Evolutionary conservation across 2,329 filamentous ascomycete genomes (phyloP).

Genomic region (Hypoxylon sp.): DNA sequence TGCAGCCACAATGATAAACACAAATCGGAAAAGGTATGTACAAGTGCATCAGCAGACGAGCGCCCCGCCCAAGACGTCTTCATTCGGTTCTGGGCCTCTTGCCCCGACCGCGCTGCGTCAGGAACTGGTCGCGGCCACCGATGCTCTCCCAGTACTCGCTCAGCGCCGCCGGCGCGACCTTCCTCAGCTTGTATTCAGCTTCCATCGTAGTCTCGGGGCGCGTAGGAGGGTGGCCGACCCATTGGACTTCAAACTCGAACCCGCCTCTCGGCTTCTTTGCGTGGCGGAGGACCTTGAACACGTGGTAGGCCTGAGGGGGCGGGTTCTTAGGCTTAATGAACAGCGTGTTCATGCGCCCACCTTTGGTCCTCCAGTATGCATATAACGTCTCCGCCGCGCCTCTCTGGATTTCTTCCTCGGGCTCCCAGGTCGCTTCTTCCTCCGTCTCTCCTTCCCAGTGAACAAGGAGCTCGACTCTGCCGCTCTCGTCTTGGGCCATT

Average conservation of each 20-base stretch:
- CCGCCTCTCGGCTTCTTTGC: conserved; percentile 47
- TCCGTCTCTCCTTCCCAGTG: conserved; percentile 49
- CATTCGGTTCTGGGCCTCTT: conserved; percentile 42
- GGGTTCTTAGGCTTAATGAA: conserved; percentile 48
- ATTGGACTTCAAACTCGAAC: conserved; percentile 52
- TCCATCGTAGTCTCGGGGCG: conserved; percentile 49
- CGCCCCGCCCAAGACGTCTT: background rate
- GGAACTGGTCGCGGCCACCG: conserved; percentile 47
- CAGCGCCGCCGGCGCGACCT: conserved; percentile 44
- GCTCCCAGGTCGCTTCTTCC: conserved; percentile 52
- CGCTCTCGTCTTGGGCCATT: conserved; percentile 39
- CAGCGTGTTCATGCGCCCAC: conserved; percentile 49
- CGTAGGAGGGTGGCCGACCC: conserved; percentile 51
- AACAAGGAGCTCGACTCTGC: conserved; percentile 50
- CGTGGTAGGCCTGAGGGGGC: conserved; percentile 47
- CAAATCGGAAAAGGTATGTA: conserved; percentile 27
- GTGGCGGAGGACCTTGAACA: conserved; percentile 49
- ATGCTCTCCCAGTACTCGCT: conserved; percentile 49
- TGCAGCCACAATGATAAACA: conserved; percentile 15
- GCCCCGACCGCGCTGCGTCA: conserved; percentile 47
- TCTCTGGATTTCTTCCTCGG: conserved; percentile 53
- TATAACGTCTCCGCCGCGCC: conserved; percentile 52
- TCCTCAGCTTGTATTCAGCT: conserved; percentile 49
- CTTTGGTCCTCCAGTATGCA: conserved; percentile 52
- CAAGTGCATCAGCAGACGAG: conserved; percentile 4